Percentiles rank a stretch among this genome's conserved stretches.
Conservation (phyloP, 495 filamentous ascomycete genomes). For the Hypoxylon cercidicola region DNA sequence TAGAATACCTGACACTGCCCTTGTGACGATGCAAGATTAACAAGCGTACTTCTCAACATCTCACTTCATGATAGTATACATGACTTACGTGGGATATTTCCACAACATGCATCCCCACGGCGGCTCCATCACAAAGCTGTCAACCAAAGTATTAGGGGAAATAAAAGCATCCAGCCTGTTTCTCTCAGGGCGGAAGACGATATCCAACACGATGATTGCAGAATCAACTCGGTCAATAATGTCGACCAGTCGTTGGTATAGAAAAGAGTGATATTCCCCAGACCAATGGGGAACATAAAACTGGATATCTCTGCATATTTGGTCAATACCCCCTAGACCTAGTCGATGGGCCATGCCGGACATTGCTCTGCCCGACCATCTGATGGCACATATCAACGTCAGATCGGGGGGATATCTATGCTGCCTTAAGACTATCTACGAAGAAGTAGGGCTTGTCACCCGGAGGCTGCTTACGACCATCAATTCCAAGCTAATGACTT, state of each 20-base stretch:
- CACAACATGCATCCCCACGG: conserved; percentile 44
- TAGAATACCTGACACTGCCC: conserved; percentile 56
- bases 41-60: neutral
- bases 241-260: conserved; percentile 51
- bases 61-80: neutral
- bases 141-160: conserved; percentile 52
- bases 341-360: conserved; percentile 17
- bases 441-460: too few relatives aligned
- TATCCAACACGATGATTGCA: conserved; percentile 56
- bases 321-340: conserved; percentile 9
- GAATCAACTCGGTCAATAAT: conserved; percentile 55
- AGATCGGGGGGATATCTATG: conserved; percentile 8
- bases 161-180: conserved; percentile 45
- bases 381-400: neutral
- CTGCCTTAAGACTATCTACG: too few relatives aligned
- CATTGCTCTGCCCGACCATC: neutral
- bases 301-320: conserved; percentile 24
- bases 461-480: too few relatives aligned
- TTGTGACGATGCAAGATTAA: conserved; percentile 18
- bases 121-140: conserved; percentile 55
- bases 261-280: conserved; percentile 52
- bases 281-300: conserved; percentile 49
- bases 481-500: too few relatives aligned
- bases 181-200: conserved; percentile 55
- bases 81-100: conserved; percentile 43